Conservation (phyloP, 179 eudicot genomes). For the Drosera spatulata region DNA sequence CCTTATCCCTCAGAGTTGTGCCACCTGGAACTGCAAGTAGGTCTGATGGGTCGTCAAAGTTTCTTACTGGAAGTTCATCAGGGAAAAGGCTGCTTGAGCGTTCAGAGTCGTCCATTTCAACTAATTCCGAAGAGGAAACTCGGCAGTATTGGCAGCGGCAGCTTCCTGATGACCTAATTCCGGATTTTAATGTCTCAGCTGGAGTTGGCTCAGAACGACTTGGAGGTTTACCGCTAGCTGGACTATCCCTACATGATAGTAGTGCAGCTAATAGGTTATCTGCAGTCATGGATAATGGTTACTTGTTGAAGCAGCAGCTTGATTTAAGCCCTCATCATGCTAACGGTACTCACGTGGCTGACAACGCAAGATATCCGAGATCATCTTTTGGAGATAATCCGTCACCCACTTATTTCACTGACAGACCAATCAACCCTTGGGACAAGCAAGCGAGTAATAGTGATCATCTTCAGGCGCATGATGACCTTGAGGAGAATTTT, state of each 20-base stretch:
- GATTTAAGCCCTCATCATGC: slow-evolving; percentile 30
- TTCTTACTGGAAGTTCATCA: slow-evolving; percentile 17
- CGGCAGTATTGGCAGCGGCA: slow-evolving; percentile 83
- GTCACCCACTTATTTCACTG: slow-evolving; percentile 33
- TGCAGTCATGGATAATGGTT: slow-evolving; percentile 27
- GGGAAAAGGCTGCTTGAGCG: slow-evolving; percentile 47
- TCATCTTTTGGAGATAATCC: slow-evolving; percentile 39
- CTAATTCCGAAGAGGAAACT: slow-evolving; percentile 82
- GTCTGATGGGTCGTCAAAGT: slow-evolving; percentile 21
- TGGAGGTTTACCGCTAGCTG: slow-evolving; percentile 43
- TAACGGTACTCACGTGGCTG: slow-evolving; percentile 29
- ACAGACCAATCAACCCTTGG: slow-evolving; percentile 44
- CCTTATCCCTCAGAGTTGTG: slow-evolving; percentile 52
- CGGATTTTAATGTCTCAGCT: slow-evolving; percentile 65
- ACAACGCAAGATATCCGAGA: slow-evolving; percentile 31
- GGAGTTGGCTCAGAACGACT: slow-evolving; percentile 43
- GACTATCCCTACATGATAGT: slow-evolving; percentile 45
- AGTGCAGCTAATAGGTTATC: slow-evolving; percentile 32
- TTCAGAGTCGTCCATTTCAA: slow-evolving; percentile 70
- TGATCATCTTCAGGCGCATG: slow-evolving; percentile 37
- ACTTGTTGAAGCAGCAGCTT: slow-evolving; percentile 36
- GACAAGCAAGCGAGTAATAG: slow-evolving; percentile 33
- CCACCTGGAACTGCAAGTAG: slow-evolving; percentile 24
- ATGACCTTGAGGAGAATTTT: slow-evolving; percentile 26
- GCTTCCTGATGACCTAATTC: slow-evolving; percentile 97